Base-by-base conservation (phyloP, 1,284 basidiomycete genomes). In the Kalmanozyma brasiliensis region DNA sequence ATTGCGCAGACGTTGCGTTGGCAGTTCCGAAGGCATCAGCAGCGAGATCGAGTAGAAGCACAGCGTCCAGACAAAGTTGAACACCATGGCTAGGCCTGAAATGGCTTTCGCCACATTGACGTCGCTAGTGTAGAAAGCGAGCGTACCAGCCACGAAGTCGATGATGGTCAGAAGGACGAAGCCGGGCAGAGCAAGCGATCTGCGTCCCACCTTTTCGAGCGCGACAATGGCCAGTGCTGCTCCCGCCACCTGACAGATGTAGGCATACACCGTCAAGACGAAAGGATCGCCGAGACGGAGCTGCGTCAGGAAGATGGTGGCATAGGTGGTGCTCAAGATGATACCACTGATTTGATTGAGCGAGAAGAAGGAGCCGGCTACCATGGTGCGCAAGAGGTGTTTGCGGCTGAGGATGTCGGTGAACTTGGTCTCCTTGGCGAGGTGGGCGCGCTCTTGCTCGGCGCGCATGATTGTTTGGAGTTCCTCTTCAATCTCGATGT, bases 21-120 rank as follows among this genome's bases (percentile, higher is more conserved):
- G 73, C 43, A 73, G 47, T 48, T 77, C 74, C 34, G 73, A 63
- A 8, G 74, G 74, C 65, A 75, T 66, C 26, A 77, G 53, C 49
- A 76, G 40, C 48, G 71, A 74, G 55, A 74, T 71, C 43, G 74
- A 72, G 46, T 76, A 76, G 49, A 76, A 76, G 55, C 60, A 69
- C 10, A 67, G 55, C 30, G 74, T 76, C 74, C 74, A 76, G 22
- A 70, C 46, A 46, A 74, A 74, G 51, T 76, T 76, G 67, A 76
- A 76, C 22, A 71, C 37, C 68, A 76, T 74, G 8, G 72, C 73
- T 16, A 76, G 55, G 7, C 52, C 74, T 16, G 72, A 70, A 24
- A 76, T 69, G 7, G 67, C 58, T 49, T 65, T 71, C 37, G 68
- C 64, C 5, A 52, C 45, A 14, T 48, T 34, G 11, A 53, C 37